Percentiles rank a stretch among this genome's conserved stretches.
Evolutionary conservation across 306 rosid genomes (phyloP).

Genomic region (Medicago lupulina): DNA sequence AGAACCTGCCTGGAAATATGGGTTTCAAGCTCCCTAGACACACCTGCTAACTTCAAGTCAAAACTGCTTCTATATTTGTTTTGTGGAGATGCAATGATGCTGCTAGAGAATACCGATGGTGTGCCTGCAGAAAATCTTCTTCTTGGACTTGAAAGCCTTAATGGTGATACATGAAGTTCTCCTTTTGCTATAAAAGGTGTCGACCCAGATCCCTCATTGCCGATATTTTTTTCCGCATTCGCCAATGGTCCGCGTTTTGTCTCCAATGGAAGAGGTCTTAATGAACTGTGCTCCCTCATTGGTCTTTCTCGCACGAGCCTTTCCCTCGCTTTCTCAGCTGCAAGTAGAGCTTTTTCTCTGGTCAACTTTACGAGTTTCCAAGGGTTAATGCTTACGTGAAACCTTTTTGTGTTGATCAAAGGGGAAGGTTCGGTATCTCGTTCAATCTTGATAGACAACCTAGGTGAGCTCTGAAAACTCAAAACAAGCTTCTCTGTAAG

Average conservation of each 20-base stretch:
- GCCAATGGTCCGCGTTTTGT: conserved; percentile 60
- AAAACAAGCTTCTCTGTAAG: conserved; percentile 39
- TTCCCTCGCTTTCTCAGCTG: conserved; percentile 89
- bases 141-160: conserved; percentile 83
- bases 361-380: conserved; percentile 85
- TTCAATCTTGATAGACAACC: conserved; percentile 81
- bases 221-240: conserved; percentile 45
- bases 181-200: conserved; percentile 56
- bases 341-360: conserved; percentile 76
- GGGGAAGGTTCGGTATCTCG: conserved; percentile 60
- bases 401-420: conserved; percentile 61
- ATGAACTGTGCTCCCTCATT: conserved; percentile 46
- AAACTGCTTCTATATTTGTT: conserved; percentile 78
- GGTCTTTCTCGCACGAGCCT: conserved; percentile 66
- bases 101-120: conserved; percentile 55
- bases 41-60: conserved; percentile 84
- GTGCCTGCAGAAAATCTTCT: conserved; percentile 84
- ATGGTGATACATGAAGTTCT: conserved; percentile 58
- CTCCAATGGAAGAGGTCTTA: conserved; percentile 84
- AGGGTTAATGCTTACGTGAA: conserved; percentile 80
- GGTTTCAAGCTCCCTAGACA: conserved; percentile 94
- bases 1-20: conserved; percentile 93
- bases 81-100: conserved; percentile 66
- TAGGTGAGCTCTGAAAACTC: conserved; percentile 65
- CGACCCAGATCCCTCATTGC: conserved; percentile 47